Base-by-base conservation (phyloP, 2,329 filamentous ascomycete species). In the Epicoccum sorghinum region DNA sequence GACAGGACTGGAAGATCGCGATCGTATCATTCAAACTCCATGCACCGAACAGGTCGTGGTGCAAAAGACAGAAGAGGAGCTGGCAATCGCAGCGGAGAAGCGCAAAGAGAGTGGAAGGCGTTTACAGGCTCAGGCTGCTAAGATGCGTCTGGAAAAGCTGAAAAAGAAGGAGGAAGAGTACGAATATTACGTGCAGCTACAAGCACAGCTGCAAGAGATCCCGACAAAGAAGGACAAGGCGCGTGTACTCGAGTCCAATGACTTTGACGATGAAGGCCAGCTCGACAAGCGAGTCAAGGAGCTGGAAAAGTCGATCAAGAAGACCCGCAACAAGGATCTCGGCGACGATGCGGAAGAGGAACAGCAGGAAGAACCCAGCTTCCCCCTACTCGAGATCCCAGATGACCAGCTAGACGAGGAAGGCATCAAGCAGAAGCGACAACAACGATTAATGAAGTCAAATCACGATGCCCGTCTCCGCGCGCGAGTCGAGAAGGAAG, bases 401-500 rank as follows among this genome's bases (percentile, higher is more conserved):
- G 95, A 99, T 66, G 93, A 96, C 53, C 85, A 98, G 68, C 84
- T 99, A 0, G 93, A 98, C 65, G 95, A 99, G 67, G 90, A 93
- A 5, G 87, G 88, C 13, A 72, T 98, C 55, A 98, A 97, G 75
- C 87, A 93, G 67, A 99, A 99, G 76, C 87, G 91, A 10, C 91
- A 96, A 64, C 95, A 99, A 72, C 86, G 90, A 29, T 82, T 99
- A 1, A 86, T 97, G 78, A 99, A 98, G 75, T 93, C 92, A 1
- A 97, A 96, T 65, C 88, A 96, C 67, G 95, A 98, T 60, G 95
- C 95, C 4, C 86, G 95, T 13, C 90, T 90, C 23, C 87, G 95
- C n/a, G 93, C 95, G 32, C 98, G 97, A 77, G 90, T 89, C 0
- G 95, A 99, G 72, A 99, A 98, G 74, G 93, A 96, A 68, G 89